Evolutionary conservation across 495 filamentous ascomycete species (phyloP).

Genomic region (Hyaloscypha finlandica): DNA sequence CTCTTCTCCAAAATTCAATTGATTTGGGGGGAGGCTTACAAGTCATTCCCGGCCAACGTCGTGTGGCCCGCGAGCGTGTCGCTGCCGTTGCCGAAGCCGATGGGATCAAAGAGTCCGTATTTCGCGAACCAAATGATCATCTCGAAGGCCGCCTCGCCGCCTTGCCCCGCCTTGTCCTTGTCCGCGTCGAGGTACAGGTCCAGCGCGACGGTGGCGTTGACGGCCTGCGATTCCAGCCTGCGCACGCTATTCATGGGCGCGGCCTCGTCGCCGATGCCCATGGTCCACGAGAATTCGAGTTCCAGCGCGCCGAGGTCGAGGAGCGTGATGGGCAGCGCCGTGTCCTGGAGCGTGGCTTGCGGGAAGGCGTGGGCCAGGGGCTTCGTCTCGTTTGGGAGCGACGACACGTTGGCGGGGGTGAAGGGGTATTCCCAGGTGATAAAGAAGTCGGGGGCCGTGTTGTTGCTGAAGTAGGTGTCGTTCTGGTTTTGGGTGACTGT

Average conservation of each 20-base stretch:
- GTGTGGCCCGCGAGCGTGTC: too few relatives aligned
- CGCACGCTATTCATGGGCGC: constrained; percentile 21
- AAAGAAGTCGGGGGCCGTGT: constrained; percentile 40
- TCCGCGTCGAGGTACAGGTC: constrained; percentile 49
- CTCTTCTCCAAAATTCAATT: too few relatives aligned
- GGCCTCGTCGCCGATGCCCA: constrained; percentile 37
- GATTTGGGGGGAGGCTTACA: constrained; percentile 35
- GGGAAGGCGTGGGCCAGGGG: constrained; percentile 43
- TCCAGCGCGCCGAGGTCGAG: background rate
- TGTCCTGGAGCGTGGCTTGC: constrained; percentile 36
- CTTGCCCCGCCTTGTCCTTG: constrained; percentile 32
- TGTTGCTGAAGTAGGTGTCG: constrained; percentile 31
- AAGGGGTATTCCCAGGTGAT: constrained; percentile 41
- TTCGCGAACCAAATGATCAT: constrained; percentile 49
- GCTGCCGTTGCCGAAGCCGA: constrained; percentile 28
- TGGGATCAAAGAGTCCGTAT: constrained; percentile 35
- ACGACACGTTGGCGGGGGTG: constrained; percentile 16
- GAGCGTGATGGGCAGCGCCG: constrained; percentile 4
- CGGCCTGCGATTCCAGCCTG: constrained; percentile 23
- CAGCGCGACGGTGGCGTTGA: constrained; percentile 46
- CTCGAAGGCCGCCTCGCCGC: constrained; percentile 40
- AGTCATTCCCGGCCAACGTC: constrained; percentile 7
- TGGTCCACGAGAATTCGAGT: constrained; percentile 42
- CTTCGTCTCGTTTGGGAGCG: background rate
- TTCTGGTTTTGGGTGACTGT: background rate